phyloP scores from a whole-genome alignment of 257 asterid genomes.

The Echites panduratus region DNA sequence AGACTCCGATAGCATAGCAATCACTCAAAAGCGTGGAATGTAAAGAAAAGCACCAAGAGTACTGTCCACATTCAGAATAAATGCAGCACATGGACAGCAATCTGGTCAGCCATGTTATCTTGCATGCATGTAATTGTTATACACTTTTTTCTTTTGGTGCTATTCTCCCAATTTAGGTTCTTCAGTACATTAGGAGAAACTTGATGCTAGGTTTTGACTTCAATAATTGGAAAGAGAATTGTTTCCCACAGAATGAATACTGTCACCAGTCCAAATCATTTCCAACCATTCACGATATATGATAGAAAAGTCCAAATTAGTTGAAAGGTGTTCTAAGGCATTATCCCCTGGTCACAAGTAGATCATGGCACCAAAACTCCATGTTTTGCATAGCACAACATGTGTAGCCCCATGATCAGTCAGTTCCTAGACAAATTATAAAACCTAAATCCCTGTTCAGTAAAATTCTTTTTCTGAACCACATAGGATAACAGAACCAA shows the following conservation, averaged over 20 bases:
- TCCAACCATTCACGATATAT: slow-evolving; percentile 4
- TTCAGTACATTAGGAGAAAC: neutral
- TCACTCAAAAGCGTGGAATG: neutral
- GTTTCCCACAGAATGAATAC: slow-evolving; percentile 1
- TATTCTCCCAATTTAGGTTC: slow-evolving; percentile 1
- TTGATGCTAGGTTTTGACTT: slow-evolving; percentile 11
- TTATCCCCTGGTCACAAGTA: neutral
- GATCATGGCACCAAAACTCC: neutral
- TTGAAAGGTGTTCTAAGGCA: neutral
- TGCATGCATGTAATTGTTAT: neutral
- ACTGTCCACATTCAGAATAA: neutral
- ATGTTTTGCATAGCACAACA: neutral
- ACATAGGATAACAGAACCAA: neutral
- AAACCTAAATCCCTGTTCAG: neutral
- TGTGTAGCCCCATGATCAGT: neutral
- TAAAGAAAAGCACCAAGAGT: neutral
- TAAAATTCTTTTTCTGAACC: neutral
- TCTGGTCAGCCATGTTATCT: slow-evolving; percentile 2
- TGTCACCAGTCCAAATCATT: slow-evolving; percentile 12
- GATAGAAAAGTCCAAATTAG: slow-evolving; percentile 9
- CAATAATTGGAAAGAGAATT: slow-evolving; percentile 10
- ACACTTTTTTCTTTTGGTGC: neutral
- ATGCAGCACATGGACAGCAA: neutral
- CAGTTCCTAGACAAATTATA: neutral
- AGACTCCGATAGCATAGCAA: neutral